Evolutionary conservation across 345 rosid genomes (phyloP).

Genomic region (Mercurialis annua): DNA sequence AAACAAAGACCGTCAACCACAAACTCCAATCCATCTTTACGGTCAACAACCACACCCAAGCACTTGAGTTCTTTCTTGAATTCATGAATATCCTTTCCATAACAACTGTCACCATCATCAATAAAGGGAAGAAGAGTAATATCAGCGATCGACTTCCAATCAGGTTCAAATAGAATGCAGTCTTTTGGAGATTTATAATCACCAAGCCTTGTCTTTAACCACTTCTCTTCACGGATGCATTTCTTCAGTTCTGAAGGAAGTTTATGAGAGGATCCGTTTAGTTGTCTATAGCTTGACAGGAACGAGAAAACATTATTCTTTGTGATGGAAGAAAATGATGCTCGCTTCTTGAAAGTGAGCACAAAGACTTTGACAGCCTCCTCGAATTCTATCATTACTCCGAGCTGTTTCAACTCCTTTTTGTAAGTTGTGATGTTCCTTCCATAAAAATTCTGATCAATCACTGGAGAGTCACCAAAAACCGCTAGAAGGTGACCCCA

Average conservation of each 20-base stretch:
- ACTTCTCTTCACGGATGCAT: conserved; percentile 36
- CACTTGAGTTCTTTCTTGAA: conserved; percentile 46
- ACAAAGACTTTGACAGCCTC: conserved; percentile 41
- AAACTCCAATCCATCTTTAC: conserved; percentile 46
- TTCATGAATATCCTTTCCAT: conserved; percentile 41
- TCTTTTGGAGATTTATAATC: conserved; percentile 47
- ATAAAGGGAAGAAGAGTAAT: conserved; percentile 58
- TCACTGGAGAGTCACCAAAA: conserved; percentile 42
- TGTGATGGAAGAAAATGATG: conserved; percentile 30
- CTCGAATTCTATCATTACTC: conserved; percentile 44
- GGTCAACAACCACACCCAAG: conserved; percentile 39
- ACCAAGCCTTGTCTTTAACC: conserved; percentile 64
- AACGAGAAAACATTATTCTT: conserved; percentile 33
- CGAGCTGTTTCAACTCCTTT: conserved; percentile 43
- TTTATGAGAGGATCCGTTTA: conserved; percentile 16
- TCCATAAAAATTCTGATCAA: conserved; percentile 44
- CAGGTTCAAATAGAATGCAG: conserved; percentile 50
- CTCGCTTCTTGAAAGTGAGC: conserved; percentile 33
- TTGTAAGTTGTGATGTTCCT: conserved; percentile 22
- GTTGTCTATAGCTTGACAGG: conserved; percentile 42
- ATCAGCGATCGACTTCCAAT: conserved; percentile 51
- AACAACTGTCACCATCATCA: conserved; percentile 44
- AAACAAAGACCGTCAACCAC: conserved; percentile 40
- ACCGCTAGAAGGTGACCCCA: conserved; percentile 56
- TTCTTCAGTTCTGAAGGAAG: conserved; percentile 34